phyloP scores from a whole-genome alignment of 2,329 filamentous ascomycete genomes.

The Monosporascus cannonballus region DNA sequence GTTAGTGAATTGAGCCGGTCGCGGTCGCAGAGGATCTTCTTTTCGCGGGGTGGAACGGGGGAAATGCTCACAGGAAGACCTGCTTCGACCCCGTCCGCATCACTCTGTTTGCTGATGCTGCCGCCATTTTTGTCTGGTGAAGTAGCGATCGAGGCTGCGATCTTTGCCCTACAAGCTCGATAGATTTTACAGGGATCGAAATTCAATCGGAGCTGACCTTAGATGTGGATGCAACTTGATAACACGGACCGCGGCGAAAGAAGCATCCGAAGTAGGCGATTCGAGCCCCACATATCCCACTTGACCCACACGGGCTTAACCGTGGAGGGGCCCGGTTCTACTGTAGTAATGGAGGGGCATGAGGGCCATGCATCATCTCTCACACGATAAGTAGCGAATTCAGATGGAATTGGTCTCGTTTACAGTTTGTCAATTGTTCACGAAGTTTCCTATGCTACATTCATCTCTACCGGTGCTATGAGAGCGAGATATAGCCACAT shows the following conservation, averaged over 20 bases:
- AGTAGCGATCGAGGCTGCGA: conserved; percentile 11
- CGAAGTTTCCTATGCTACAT: conserved; percentile 9
- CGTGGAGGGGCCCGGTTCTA: too few relatives aligned
- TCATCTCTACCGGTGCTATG: conserved; percentile 4
- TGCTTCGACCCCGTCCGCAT: conserved; percentile 24
- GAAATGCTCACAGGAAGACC: conserved; percentile 24
- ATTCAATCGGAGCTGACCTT: neutral
- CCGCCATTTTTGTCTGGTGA: conserved; percentile 1
- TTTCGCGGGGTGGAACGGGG: neutral
- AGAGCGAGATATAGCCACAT: conserved; percentile 10
- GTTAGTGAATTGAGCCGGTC: neutral
- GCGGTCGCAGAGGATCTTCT: too few relatives aligned
- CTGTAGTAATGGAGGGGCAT: neutral
- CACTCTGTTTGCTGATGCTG: conserved; percentile 5
- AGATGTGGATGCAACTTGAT: neutral
- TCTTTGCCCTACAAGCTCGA: neutral
- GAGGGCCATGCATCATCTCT: too few relatives aligned
- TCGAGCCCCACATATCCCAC: too few relatives aligned
- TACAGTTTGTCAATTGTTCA: conserved; percentile 3
- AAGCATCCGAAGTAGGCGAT: too few relatives aligned
- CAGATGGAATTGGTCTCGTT: neutral
- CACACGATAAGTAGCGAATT: too few relatives aligned
- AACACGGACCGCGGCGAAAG: too few relatives aligned
- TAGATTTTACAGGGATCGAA: neutral
- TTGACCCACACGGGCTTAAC: neutral